Evolutionary conservation across 257 asterid genomes (phyloP), one percentile per base, ranked within the genome.

Genomic region (Anisodus tanguticus): DNA sequence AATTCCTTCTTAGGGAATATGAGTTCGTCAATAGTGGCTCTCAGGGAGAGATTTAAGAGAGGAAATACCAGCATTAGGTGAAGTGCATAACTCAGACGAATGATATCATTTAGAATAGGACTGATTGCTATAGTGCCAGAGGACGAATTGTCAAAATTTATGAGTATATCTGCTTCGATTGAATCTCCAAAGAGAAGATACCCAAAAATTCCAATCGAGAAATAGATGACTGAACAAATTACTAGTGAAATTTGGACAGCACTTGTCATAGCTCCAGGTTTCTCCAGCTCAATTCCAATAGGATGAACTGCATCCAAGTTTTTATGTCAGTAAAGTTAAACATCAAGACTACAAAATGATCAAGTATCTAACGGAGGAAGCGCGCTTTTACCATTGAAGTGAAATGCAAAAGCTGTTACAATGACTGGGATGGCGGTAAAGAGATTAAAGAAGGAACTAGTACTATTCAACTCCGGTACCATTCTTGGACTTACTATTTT

Each of bases 181-280:
- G 95, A 89, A 3, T 96, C 99, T 12, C 98, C 99, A 51, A 96
- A 96, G 8, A 96, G 90, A 77, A 96, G 98, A 89, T 96, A 96
- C n/a, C 98, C 98, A 43, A 96, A 94, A 4, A 94, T 88, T 59
- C 99, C 99, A 3, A 96, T 90, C 5, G 93, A 77, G 51, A 90
- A 93, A 83, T 96, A 94, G 85, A 96, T 86, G n/a, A 85, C 91
- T 16, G 91, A 91, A 78, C 99, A 93, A 8, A 97, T 91, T 57
- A 93, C 83, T 22, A 97, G 88, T 13, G 99, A 87, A 35, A 92
- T 91, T 82, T 92, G 89, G 85, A 93, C 98, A 0, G 97, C 98
- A 0, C 83, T 58, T 53, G 83, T 88, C 99, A 97, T 97, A 41
- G 82, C 92, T 1, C 94, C 79, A 3, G 99, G 93, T 80, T 87